Conservation (phyloP, 2,329 filamentous ascomycete species). For the Grosmannia serpens region DNA sequence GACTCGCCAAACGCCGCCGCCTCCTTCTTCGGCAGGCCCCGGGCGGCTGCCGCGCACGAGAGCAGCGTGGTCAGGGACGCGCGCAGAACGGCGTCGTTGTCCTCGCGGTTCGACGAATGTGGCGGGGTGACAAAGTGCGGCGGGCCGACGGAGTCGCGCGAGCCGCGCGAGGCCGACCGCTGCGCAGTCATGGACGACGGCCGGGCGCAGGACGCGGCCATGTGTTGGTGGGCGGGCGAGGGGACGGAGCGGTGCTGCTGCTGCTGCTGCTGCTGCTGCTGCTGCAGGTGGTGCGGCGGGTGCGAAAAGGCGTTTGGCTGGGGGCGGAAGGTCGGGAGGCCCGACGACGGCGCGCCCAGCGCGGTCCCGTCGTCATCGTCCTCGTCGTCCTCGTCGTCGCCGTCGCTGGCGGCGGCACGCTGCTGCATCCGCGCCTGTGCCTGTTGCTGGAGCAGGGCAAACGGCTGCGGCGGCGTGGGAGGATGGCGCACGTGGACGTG, state of each 20-base stretch:
- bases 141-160: constrained; percentile 21
- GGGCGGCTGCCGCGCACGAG: constrained; percentile 85
- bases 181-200: constrained; percentile 33
- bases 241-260: constrained; percentile 38
- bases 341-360: constrained; percentile 46
- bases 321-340: constrained; percentile 57
- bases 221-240: constrained; percentile 36
- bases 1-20: constrained; percentile 26
- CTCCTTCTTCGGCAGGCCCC: constrained; percentile 60
- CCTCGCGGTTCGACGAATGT: constrained; percentile 64
- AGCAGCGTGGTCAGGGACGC: constrained; percentile 90
- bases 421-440: constrained; percentile 1
- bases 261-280: constrained; percentile 34
- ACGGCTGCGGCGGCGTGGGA: constrained; percentile 14
- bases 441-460: constrained; percentile 5
- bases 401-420: constrained; percentile 22
- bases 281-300: constrained; percentile 46
- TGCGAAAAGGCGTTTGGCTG: constrained; percentile 91
- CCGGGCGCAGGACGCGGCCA: constrained; percentile 28
- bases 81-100: constrained; percentile 86
- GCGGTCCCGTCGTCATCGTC: constrained; percentile 70
- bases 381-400: constrained; percentile 29
- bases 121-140: constrained; percentile 60
- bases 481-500: constrained; percentile 31
- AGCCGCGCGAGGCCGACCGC: constrained; percentile 32